Evolutionary conservation across 164 flowering plant species (phyloP).

Genomic region (Magnolia kwangsiensis): DNA sequence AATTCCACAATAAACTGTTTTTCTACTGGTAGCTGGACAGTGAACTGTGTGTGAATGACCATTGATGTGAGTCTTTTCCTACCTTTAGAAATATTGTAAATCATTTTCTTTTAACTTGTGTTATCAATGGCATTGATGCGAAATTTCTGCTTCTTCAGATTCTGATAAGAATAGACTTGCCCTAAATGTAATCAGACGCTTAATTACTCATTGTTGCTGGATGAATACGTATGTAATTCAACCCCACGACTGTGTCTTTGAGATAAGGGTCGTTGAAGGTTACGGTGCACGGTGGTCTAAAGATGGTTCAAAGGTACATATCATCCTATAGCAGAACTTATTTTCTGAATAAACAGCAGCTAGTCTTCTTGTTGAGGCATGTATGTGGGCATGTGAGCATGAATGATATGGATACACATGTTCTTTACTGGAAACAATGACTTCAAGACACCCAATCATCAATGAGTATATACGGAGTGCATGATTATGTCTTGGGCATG

Average conservation of each 20-base stretch:
- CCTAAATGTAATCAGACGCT: constrained; percentile 32
- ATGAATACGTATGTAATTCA: constrained; percentile 60
- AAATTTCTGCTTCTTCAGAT: constrained; percentile 36
- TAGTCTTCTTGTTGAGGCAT: too few relatives aligned
- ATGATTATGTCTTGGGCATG: too few relatives aligned
- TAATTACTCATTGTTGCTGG: constrained; percentile 61
- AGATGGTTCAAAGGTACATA: constrained; percentile 64
- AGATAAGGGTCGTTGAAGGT: constrained; percentile 65
- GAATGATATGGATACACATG: not conserved
- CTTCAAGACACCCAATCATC: not conserved
- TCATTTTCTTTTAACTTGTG: not conserved
- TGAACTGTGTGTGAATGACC: not conserved
- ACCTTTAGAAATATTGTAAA: not conserved
- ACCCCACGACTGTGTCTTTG: constrained; percentile 68
- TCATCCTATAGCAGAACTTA: not conserved
- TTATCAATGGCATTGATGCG: not conserved
- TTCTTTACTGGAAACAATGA: not conserved
- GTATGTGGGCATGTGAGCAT: not conserved
- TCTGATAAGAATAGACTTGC: constrained; percentile 55
- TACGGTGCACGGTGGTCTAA: constrained; percentile 87
- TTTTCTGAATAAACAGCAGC: not conserved
- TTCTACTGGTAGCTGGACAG: not conserved
- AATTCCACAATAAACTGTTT: not conserved
- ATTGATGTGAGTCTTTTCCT: not conserved
- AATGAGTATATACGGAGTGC: too few relatives aligned